Percentiles rank a stretch among this genome's conserved stretches.
phyloP scores from a whole-genome alignment of 306 rosid species.

The barrel medic (Medicago truncatula) region MtrunA17r5.0-ANR NC_053043.1:48378501-48379000 shows the following conservation, averaged over 20 bases:
- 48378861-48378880: constrained; percentile 13
- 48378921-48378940: constrained; percentile 56
- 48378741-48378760: too few relatives aligned
- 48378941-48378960: constrained; percentile 41
- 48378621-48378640: too few relatives aligned
- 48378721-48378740: too few relatives aligned
- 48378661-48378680: too few relatives aligned
- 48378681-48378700: too few relatives aligned
- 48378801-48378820: not conserved
- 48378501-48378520: constrained; percentile 66
- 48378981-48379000: constrained; percentile 22
- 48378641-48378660: too few relatives aligned
- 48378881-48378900: constrained; percentile 74
- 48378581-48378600: constrained; percentile 53
- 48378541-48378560: constrained; percentile 23
- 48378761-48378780: too few relatives aligned
- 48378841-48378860: not conserved
- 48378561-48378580: constrained; percentile 64
- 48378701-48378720: too few relatives aligned
- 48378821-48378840: not conserved
- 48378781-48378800: constrained; percentile 3
- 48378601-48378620: not conserved
- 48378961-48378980: constrained; percentile 43
- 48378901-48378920: constrained; percentile 74
- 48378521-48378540: constrained; percentile 43